A percentile compares a stretch with the other conserved stretches of the same genome.
These are phyloP conservation scores for Usnea hakonensis DNA, from an alignment of 495 filamentous ascomycete species.

Conservation along the genomic window DNA sequence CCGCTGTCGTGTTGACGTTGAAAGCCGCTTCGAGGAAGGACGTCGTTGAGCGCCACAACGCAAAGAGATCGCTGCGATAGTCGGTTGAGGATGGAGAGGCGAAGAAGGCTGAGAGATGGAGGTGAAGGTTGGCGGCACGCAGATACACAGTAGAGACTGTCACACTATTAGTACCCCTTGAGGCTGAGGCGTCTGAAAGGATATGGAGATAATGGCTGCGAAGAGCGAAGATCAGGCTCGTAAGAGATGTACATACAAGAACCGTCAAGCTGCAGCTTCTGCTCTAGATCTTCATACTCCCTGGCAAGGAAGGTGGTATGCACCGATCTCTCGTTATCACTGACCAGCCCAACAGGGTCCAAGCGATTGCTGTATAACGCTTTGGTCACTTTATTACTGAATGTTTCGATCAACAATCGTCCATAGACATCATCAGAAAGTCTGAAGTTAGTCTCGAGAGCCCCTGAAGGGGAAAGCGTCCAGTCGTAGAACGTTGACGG, in stretches of 20 bases:
- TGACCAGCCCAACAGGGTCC: slow-evolving; percentile 64
- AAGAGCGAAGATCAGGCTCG: background rate
- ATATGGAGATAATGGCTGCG: background rate
- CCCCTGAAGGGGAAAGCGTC: slow-evolving; percentile 60
- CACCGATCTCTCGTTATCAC: slow-evolving; percentile 60
- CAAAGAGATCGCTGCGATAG: slow-evolving; percentile 69
- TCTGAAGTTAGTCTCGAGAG: slow-evolving; percentile 55
- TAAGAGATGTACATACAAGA: slow-evolving; percentile 32
- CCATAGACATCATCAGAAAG: slow-evolving; percentile 59
- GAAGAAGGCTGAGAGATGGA: slow-evolving; percentile 83
- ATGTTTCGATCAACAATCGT: slow-evolving; percentile 70
- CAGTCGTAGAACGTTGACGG: slow-evolving; percentile 84
- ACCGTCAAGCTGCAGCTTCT: slow-evolving; percentile 35
- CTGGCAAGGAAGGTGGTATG: slow-evolving; percentile 50
- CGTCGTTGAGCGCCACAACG: slow-evolving; percentile 67
- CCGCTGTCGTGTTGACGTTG: slow-evolving; percentile 44
- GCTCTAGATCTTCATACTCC: slow-evolving; percentile 48
- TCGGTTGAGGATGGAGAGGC: slow-evolving; percentile 65
- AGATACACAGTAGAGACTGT: slow-evolving; percentile 66
- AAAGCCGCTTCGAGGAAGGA: slow-evolving; percentile 68
- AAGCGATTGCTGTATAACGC: slow-evolving; percentile 73
- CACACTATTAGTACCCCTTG: slow-evolving; percentile 27
- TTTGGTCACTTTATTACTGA: slow-evolving; percentile 79
- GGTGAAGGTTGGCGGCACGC: slow-evolving; percentile 70
- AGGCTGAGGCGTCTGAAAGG: background rate